Conservation (phyloP, 768 basidiomycete species). For the Stropharia rugosoannulata region DNA sequence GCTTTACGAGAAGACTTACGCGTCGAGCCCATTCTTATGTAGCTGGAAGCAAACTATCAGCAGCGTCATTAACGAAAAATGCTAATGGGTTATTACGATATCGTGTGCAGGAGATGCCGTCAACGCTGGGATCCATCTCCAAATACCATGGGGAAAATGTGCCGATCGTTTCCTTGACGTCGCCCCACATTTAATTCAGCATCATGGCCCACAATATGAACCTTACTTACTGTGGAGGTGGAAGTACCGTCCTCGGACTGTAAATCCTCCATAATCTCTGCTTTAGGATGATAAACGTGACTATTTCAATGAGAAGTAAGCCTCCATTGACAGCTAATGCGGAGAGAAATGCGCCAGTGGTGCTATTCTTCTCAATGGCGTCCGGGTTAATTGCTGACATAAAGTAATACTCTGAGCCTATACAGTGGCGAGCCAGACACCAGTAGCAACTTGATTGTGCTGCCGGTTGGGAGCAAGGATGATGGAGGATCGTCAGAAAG, state of each 20-base stretch:
- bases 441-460: too few relatives aligned
- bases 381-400: slow-evolving; percentile 6
- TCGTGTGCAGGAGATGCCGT: slow-evolving; percentile 39
- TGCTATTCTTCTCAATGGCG: slow-evolving; percentile 22
- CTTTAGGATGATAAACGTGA: slow-evolving; percentile 57
- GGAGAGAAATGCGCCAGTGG: slow-evolving; percentile 55
- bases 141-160: slow-evolving; percentile 41
- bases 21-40: slow-evolving; percentile 64
- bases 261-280: slow-evolving; percentile 58
- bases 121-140: slow-evolving; percentile 53
- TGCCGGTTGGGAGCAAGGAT: too few relatives aligned
- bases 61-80: neutral
- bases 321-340: slow-evolving; percentile 56
- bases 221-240: slow-evolving; percentile 47
- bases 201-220: neutral
- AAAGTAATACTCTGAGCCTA: too few relatives aligned
- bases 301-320: slow-evolving; percentile 46
- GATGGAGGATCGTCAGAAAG: too few relatives aligned
- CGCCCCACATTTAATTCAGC: neutral
- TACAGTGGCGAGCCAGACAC: too few relatives aligned
- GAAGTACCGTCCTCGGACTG: slow-evolving; percentile 60
- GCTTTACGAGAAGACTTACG: slow-evolving; percentile 22
- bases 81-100: slow-evolving; percentile 33
- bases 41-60: slow-evolving; percentile 32
- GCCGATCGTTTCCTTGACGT: slow-evolving; percentile 39